Percentiles rank a stretch among this genome's conserved stretches.
phyloP scores from a whole-genome alignment of 305 asterid genomes.

The Plantago coronopus region DNA sequence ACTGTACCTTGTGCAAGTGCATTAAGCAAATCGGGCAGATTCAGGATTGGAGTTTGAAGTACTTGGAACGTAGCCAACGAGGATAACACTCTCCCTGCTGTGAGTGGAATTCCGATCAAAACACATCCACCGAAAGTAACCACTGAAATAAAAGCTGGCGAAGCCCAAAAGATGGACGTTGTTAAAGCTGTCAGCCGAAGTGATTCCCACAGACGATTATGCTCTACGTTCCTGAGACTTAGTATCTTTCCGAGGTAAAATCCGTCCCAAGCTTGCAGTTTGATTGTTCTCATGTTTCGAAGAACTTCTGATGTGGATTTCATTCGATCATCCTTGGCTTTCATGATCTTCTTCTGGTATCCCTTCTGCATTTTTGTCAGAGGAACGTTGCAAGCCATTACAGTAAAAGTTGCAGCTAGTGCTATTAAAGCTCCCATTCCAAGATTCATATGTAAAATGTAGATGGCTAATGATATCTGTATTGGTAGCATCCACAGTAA shows the following conservation, averaged over 20 bases:
- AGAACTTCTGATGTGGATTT: slow-evolving; percentile 90
- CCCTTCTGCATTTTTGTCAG: slow-evolving; percentile 60
- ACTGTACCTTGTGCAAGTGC: slow-evolving; percentile 90
- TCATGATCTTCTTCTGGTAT: slow-evolving; percentile 80
- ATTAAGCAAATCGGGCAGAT: slow-evolving; percentile 76
- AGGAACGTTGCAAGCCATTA: slow-evolving; percentile 80
- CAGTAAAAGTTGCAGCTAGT: slow-evolving; percentile 54
- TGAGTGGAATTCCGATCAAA: slow-evolving; percentile 84
- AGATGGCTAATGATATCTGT: slow-evolving; percentile 72
- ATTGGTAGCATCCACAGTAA: slow-evolving; percentile 85
- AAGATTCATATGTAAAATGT: slow-evolving; percentile 65
- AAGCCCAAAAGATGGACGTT: slow-evolving; percentile 80
- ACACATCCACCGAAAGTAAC: slow-evolving; percentile 83
- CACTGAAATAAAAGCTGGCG: slow-evolving; percentile 84
- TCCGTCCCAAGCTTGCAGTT: slow-evolving; percentile 91
- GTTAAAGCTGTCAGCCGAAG: slow-evolving; percentile 54
- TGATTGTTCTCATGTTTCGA: slow-evolving; percentile 77
- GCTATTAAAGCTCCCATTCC: slow-evolving; percentile 77
- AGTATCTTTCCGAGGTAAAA: slow-evolving; percentile 57
- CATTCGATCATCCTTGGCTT: slow-evolving; percentile 88
- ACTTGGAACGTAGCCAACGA: slow-evolving; percentile 89
- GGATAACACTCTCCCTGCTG: slow-evolving; percentile 85
- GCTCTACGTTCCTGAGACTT: slow-evolving; percentile 52
- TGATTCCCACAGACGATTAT: slow-evolving; percentile 78
- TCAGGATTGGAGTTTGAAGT: slow-evolving; percentile 96